A percentile compares a stretch with the other conserved stretches of the same genome.
These are phyloP conservation scores for Lotus japonicus DNA, from an alignment of 306 rosid genomes.

Conservation along the genomic window DNA sequence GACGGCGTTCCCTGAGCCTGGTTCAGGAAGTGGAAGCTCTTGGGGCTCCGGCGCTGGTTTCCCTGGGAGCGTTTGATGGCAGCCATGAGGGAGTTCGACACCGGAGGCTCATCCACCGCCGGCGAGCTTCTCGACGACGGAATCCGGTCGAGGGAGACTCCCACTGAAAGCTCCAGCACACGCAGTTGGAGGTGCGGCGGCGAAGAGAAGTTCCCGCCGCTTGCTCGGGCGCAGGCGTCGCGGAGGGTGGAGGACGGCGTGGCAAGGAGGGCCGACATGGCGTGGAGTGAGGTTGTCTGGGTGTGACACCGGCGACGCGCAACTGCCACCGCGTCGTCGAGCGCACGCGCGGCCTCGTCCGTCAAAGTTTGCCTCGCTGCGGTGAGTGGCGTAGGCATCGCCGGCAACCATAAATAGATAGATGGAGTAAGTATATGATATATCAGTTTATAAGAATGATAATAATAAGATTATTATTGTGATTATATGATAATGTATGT, in stretches of 20 bases:
- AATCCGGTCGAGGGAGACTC: conserved; percentile 71
- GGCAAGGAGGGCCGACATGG: conserved; percentile 62
- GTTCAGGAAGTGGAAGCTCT: conserved; percentile 51
- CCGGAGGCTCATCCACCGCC: conserved; percentile 69
- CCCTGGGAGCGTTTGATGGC: conserved; percentile 91
- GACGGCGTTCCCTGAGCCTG: conserved; percentile 52
- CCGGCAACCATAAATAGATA: conserved; percentile 66
- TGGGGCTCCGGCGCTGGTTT: conserved; percentile 79
- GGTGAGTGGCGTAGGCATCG: conserved; percentile 98
- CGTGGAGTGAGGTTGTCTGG: conserved; percentile 85
- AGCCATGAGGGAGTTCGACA: conserved; percentile 85
- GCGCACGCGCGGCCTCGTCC: conserved; percentile 75
- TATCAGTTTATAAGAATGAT: too few relatives aligned
- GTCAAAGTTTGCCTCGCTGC: conserved; percentile 82
- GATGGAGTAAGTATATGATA: background rate
- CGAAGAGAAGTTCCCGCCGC: background rate
- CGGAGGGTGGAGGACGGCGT: conserved; percentile 64
- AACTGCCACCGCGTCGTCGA: conserved; percentile 72
- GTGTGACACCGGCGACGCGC: conserved; percentile 76
- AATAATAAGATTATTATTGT: background rate
- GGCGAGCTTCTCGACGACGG: conserved; percentile 35
- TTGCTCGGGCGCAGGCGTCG: conserved; percentile 66
- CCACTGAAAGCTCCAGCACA: conserved; percentile 74
- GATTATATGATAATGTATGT: background rate
- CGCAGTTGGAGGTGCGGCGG: conserved; percentile 57